Percentiles rank a stretch among this genome's conserved stretches.
Conservation (phyloP, 129 eudicot species). For the Artemisia annua region DNA sequence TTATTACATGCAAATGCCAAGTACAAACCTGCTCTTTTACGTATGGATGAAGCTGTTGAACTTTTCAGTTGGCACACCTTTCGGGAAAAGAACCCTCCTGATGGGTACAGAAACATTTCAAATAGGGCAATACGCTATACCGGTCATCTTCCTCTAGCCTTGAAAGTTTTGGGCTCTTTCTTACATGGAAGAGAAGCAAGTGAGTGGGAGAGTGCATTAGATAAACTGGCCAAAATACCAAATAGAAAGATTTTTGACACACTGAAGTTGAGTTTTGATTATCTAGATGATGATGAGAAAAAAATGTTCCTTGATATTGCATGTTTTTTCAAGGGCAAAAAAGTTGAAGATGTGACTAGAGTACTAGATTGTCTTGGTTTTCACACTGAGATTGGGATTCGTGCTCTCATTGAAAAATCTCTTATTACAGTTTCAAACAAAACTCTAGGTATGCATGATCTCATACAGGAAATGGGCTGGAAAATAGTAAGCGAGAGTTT, state of each 20-base stretch:
- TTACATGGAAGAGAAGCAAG: background rate
- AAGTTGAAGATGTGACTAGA: background rate
- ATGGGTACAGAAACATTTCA: background rate
- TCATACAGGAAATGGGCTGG: conserved; percentile 3
- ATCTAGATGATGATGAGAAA: background rate
- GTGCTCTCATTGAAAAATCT: background rate
- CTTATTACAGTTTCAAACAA: background rate
- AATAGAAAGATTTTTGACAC: background rate
- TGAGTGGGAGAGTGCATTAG: conserved; percentile 1
- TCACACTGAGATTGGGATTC: background rate
- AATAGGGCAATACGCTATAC: background rate
- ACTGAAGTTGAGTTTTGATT: background rate
- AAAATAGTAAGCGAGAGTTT: background rate
- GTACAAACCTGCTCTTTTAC: conserved; percentile 1
- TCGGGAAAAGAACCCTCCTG: background rate
- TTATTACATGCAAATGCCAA: background rate
- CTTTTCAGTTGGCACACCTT: conserved; percentile 4
- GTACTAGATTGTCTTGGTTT: conserved; percentile 1
- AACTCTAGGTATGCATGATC: background rate
- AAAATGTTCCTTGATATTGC: conserved; percentile 4
- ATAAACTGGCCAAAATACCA: conserved; percentile 4
- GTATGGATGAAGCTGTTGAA: background rate
- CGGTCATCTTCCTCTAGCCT: conserved; percentile 4
- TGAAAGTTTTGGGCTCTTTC: conserved; percentile 5
- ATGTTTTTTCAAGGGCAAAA: background rate